These are phyloP conservation scores for Exophiala xenobiotica DNA, from an alignment of 2,329 filamentous ascomycete genomes.

Conservation along the genomic window DNA sequence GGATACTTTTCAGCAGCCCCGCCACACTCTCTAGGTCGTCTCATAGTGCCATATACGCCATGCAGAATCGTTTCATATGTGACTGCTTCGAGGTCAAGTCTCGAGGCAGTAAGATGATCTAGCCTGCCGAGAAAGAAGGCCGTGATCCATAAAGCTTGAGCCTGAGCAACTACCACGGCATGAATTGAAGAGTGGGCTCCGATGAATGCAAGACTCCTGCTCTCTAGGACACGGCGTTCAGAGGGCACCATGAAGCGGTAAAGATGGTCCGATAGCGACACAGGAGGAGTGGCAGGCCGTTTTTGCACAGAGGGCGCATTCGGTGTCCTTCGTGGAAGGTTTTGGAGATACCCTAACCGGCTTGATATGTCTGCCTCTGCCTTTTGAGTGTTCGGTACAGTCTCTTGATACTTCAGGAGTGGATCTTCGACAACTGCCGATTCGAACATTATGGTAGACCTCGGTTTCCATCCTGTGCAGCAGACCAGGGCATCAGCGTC, in stretches of 20 bases:
- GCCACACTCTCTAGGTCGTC: conserved; percentile 66
- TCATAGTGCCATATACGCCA: conserved; percentile 67
- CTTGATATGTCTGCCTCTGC: neutral
- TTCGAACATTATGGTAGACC: conserved; percentile 45
- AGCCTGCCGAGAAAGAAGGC: conserved; percentile 45
- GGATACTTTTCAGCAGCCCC: conserved; percentile 48
- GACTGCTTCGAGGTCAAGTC: conserved; percentile 35
- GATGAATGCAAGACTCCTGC: conserved; percentile 44
- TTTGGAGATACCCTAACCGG: neutral
- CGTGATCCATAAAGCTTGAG: conserved; percentile 60
- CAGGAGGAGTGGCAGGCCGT: conserved; percentile 28
- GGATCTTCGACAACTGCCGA: too few species aligned
- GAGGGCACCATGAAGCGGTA: conserved; percentile 48
- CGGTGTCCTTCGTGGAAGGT: neutral
- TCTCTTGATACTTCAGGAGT: too few species aligned
- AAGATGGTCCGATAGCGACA: conserved; percentile 37
- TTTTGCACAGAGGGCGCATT: neutral
- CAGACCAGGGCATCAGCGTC: conserved; percentile 53
- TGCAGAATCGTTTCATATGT: conserved; percentile 60
- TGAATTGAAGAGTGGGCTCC: conserved; percentile 48
- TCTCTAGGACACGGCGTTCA: conserved; percentile 36
- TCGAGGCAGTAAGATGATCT: neutral
- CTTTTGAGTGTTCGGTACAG: neutral
- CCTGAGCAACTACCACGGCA: conserved; percentile 42
- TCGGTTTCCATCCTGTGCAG: conserved; percentile 57